phyloP scores from a whole-genome alignment of 116 monocot genomes.

The Phalaenopsis hybrid region DNA sequence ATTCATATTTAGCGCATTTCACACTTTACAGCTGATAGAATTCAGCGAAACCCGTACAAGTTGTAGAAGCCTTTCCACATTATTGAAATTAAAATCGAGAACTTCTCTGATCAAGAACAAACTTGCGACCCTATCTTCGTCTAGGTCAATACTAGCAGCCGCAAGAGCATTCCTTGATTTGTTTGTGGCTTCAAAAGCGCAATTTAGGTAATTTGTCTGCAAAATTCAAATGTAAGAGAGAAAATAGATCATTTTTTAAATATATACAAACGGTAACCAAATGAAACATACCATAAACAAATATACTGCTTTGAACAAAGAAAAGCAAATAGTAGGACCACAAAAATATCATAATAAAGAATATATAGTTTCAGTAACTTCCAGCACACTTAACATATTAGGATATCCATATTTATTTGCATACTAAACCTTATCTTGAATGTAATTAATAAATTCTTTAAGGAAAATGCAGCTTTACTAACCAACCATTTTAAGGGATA shows the following conservation, averaged over 20 bases:
- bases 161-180: conserved; percentile 32
- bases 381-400: no score
- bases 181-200: conserved; percentile 42
- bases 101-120: conserved; percentile 10
- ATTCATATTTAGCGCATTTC: neutral
- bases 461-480: no score
- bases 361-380: neutral
- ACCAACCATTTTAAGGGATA: neutral
- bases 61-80: conserved; percentile 31
- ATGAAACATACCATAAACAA: neutral
- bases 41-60: conserved; percentile 39
- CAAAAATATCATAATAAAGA: neutral
- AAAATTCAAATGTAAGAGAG: conserved; percentile 6
- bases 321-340: neutral
- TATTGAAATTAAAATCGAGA: conserved; percentile 43
- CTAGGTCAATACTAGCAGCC: conserved; percentile 20
- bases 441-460: no score
- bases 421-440: no score
- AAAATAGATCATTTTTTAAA: neutral
- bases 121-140: conserved; percentile 10
- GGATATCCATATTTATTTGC: no score
- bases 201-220: conserved; percentile 37
- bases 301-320: neutral
- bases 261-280: neutral
- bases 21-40: conserved; percentile 18